Percentiles rank a stretch among this genome's conserved stretches.
These are phyloP conservation scores for peach (Prunus persica) DNA, from an alignment of 306 rosid species.

Conservation along the genomic window DNA sequence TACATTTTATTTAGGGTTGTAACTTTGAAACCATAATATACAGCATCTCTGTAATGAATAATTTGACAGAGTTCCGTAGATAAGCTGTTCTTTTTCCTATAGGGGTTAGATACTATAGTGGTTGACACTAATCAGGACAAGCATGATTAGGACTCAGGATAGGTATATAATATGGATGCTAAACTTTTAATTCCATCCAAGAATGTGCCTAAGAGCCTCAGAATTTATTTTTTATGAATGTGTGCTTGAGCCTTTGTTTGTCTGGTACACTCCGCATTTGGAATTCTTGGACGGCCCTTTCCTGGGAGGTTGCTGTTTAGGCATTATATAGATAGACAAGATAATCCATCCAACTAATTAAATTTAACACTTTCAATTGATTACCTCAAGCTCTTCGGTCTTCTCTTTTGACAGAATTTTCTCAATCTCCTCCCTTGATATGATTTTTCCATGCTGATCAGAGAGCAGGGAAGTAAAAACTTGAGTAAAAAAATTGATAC, in stretches of 20 bases:
- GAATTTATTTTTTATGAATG: background rate
- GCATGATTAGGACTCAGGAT: background rate
- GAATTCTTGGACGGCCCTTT: background rate
- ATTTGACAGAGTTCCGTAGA: background rate
- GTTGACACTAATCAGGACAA: background rate
- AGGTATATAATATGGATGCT: background rate
- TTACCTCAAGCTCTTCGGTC: constrained; percentile 76
- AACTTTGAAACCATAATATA: background rate
- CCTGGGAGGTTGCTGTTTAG: background rate
- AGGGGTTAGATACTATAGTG: background rate
- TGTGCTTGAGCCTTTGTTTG: background rate
- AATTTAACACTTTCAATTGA: constrained; percentile 17
- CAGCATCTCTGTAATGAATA: background rate
- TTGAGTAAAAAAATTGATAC: background rate
- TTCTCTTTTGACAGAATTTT: constrained; percentile 61
- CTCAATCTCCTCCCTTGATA: constrained; percentile 83
- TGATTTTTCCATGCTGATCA: constrained; percentile 80
- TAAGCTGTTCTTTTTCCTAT: background rate
- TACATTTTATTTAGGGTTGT: background rate
- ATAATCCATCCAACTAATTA: background rate
- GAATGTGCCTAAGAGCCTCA: background rate
- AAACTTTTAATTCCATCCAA: background rate
- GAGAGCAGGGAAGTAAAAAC: constrained; percentile 30
- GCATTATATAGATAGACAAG: background rate
- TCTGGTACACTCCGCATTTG: background rate